A percentile compares a stretch with the other conserved stretches of the same genome.
phyloP scores from a whole-genome alignment of 2,329 filamentous ascomycete species.

The Diaporthe nobilis region DNA sequence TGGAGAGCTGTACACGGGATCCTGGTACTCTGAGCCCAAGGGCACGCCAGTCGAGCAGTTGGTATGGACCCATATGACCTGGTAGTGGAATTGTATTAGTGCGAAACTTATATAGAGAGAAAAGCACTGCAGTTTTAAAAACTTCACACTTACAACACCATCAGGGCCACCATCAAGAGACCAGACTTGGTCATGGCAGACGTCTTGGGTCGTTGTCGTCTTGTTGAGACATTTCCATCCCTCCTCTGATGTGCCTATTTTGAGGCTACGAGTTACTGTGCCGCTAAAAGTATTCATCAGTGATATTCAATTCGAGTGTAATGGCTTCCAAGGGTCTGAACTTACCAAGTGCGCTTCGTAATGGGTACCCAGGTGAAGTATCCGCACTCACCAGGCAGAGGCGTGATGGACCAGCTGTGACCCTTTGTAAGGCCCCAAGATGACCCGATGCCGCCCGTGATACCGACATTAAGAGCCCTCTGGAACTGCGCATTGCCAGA shows the following conservation, averaged over 20 bases:
- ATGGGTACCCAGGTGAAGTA: slow-evolving; percentile 4
- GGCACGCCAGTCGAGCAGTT: not conserved
- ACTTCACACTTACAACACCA: not conserved
- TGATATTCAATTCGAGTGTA: too few species aligned
- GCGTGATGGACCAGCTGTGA: not conserved
- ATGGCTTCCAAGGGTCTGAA: not conserved
- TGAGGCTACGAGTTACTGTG: not conserved
- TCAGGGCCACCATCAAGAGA: not conserved
- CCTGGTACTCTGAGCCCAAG: not conserved
- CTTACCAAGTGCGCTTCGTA: not conserved
- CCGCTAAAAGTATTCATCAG: not conserved
- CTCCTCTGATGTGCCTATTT: not conserved
- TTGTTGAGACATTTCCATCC: not conserved
- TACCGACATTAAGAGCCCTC: not conserved
- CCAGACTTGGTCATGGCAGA: slow-evolving; percentile 16
- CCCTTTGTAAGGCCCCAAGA: not conserved
- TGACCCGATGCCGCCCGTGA: not conserved
- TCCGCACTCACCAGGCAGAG: not conserved
- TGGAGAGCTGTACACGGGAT: not conserved
- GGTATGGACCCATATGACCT: slow-evolving; percentile 1
- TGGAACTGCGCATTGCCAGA: not conserved
- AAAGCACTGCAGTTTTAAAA: too few species aligned
- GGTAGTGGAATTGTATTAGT: not conserved
- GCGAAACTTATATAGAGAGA: too few species aligned
- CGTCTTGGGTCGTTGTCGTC: not conserved